phyloP scores from a whole-genome alignment of 805 yeast genomes.

The Spathaspora passalidarum region DNA sequence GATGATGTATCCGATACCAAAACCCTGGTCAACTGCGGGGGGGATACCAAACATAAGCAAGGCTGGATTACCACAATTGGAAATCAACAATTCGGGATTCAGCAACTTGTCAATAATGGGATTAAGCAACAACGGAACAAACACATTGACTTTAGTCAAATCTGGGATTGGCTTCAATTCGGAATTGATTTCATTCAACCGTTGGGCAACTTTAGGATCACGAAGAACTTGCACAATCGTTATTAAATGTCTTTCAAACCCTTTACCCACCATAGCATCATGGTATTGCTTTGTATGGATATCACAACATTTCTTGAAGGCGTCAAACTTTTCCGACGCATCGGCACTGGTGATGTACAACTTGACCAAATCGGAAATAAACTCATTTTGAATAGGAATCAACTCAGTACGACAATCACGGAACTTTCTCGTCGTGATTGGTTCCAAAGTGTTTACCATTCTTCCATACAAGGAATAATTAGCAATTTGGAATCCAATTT shows the following conservation, averaged over 20 bases:
- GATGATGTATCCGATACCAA: constrained; percentile 89
- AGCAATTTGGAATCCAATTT: constrained; percentile 50
- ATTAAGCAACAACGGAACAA: constrained; percentile 33
- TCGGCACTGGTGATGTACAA: constrained; percentile 57
- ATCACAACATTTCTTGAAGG: constrained; percentile 49
- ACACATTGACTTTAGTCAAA: constrained; percentile 9
- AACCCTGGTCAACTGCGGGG: constrained; percentile 86
- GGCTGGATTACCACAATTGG: constrained; percentile 92
- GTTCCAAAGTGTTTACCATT: constrained; percentile 48
- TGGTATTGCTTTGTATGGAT: constrained; percentile 48
- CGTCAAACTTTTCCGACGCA: constrained; percentile 45
- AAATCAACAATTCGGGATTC: constrained; percentile 47
- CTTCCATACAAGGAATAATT: constrained; percentile 56
- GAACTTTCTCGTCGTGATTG: constrained; percentile 66
- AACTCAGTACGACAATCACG: constrained; percentile 69
- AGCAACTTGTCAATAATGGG: constrained; percentile 31
- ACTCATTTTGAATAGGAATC: constrained; percentile 59
- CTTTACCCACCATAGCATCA: constrained; percentile 57
- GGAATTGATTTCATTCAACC: constrained; percentile 32
- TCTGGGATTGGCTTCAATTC: constrained; percentile 32
- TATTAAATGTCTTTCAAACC: constrained; percentile 71
- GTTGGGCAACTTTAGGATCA: constrained; percentile 32
- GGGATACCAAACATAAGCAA: constrained; percentile 86
- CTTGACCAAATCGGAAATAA: constrained; percentile 52
- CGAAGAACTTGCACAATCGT: constrained; percentile 58